A percentile compares a stretch with the other conserved stretches of the same genome.
phyloP scores from a whole-genome alignment of 169 alveolate genomes.

The Plasmodium sp. region DNA sequence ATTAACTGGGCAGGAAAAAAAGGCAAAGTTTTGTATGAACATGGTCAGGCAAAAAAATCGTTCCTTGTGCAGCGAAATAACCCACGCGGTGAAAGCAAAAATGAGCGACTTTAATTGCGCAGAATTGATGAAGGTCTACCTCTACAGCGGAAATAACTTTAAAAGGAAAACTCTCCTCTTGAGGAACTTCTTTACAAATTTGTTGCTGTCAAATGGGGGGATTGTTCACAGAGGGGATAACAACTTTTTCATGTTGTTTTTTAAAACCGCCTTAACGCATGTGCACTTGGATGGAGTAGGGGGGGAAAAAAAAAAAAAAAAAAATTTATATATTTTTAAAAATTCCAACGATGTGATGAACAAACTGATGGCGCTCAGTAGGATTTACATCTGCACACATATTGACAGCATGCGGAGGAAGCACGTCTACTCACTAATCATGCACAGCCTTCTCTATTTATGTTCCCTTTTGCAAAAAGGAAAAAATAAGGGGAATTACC shows the following conservation, averaged over 20 bases:
- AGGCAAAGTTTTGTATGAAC: not conserved
- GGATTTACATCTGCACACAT: not conserved
- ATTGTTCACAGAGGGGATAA: conserved; percentile 5
- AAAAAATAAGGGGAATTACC: not conserved
- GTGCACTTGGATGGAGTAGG: not conserved
- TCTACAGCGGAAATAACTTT: conserved; percentile 13
- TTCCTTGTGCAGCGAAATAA: not conserved
- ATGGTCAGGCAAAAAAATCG: not conserved
- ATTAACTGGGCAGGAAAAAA: not conserved
- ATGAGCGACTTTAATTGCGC: not conserved
- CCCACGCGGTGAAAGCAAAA: not conserved
- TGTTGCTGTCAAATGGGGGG: conserved; percentile 8
- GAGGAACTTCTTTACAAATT: not conserved
- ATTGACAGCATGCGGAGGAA: conserved; percentile 14
- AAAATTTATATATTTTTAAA: conserved; percentile 5
- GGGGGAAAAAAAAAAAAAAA: not conserved
- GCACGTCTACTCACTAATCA: conserved; percentile 8
- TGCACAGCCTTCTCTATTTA: conserved; percentile 36
- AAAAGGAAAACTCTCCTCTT: not conserved
- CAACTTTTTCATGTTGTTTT: not conserved
- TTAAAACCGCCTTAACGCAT: conserved; percentile 4
- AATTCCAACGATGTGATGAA: not conserved
- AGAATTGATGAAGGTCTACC: conserved; percentile 23
- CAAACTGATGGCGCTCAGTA: not conserved
- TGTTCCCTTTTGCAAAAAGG: not conserved